A percentile compares a stretch with the other conserved stretches of the same genome.
phyloP scores from a whole-genome alignment of 768 basidiomycete species.

The Agaricus sinodeliciosus region DNA sequence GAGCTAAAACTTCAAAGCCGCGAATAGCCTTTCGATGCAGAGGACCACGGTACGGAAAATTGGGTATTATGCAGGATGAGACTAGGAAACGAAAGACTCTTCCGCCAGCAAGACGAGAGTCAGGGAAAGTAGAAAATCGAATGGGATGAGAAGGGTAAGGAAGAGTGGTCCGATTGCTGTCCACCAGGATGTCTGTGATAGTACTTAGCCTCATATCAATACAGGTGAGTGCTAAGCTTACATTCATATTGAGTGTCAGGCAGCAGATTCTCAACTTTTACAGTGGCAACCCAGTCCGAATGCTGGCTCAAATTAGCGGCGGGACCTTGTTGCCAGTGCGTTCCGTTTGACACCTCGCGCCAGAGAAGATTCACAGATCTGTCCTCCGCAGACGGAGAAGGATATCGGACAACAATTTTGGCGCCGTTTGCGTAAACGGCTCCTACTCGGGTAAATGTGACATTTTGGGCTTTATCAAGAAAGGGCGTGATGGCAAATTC shows the following conservation, averaged over 20 bases:
- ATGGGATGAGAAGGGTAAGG: constrained; percentile 47
- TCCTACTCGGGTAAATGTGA: constrained; percentile 64
- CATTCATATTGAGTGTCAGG: constrained; percentile 69
- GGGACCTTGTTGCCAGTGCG: constrained; percentile 52
- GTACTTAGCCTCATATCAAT: constrained; percentile 2
- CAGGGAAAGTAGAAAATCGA: constrained; percentile 69
- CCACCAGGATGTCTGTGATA: constrained; percentile 35
- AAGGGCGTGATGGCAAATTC: constrained; percentile 55
- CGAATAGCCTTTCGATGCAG: constrained; percentile 44
- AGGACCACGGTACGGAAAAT: constrained; percentile 65
- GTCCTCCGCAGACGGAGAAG: constrained; percentile 26
- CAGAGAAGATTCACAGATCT: constrained; percentile 37
- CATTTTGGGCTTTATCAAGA: constrained; percentile 44
- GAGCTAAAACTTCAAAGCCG: constrained; percentile 59
- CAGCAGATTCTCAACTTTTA: constrained; percentile 52
- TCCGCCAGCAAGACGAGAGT: constrained; percentile 48
- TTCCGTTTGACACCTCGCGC: constrained; percentile 28
- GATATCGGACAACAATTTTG: constrained; percentile 61
- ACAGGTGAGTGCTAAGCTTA: constrained; percentile 22
- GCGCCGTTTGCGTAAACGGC: constrained; percentile 58
- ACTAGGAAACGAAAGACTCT: constrained; percentile 63
- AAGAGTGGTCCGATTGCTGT: constrained; percentile 36
- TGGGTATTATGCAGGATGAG: constrained; percentile 61
- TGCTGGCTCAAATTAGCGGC: constrained; percentile 33
- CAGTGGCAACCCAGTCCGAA: constrained; percentile 55